phyloP scores from a whole-genome alignment of 345 rosid species.

The Arabidopsis thaliana region DNA sequence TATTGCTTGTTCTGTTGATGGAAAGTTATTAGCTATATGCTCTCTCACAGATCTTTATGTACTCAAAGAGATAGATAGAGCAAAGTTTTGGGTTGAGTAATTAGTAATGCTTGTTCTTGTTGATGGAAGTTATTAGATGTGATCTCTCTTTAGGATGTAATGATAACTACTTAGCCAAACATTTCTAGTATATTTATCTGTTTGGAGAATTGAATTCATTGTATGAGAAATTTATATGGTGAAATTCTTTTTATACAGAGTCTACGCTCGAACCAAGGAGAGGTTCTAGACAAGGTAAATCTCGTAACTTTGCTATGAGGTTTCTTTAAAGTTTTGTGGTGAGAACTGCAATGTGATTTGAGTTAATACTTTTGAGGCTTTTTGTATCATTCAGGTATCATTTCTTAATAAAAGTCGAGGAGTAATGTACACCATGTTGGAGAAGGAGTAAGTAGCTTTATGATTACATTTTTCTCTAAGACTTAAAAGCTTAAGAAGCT shows the following conservation, averaged over 20 bases:
- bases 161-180: neutral
- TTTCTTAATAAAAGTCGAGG: slow-evolving; percentile 4
- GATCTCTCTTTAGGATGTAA: neutral
- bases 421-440: slow-evolving; percentile 35
- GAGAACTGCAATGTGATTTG: neutral
- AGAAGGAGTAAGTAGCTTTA: slow-evolving; percentile 30
- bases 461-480: neutral
- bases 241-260: slow-evolving; percentile 17
- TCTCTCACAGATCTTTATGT: neutral
- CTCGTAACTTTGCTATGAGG: neutral
- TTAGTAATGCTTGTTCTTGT: neutral
- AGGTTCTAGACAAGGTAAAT: slow-evolving; percentile 14
- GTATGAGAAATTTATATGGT: neutral
- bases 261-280: slow-evolving; percentile 24
- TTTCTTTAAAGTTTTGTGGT: neutral
- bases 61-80: neutral
- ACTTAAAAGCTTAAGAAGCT: neutral
- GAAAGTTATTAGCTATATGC: neutral
- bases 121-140: neutral
- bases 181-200: neutral
- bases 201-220: neutral
- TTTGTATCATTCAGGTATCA: slow-evolving; percentile 25
- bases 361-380: neutral
- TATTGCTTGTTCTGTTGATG: neutral
- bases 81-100: neutral